Base-by-base conservation (phyloP, 2,329 filamentous ascomycete genomes). In the Colletotrichum higginsianum region DNA sequence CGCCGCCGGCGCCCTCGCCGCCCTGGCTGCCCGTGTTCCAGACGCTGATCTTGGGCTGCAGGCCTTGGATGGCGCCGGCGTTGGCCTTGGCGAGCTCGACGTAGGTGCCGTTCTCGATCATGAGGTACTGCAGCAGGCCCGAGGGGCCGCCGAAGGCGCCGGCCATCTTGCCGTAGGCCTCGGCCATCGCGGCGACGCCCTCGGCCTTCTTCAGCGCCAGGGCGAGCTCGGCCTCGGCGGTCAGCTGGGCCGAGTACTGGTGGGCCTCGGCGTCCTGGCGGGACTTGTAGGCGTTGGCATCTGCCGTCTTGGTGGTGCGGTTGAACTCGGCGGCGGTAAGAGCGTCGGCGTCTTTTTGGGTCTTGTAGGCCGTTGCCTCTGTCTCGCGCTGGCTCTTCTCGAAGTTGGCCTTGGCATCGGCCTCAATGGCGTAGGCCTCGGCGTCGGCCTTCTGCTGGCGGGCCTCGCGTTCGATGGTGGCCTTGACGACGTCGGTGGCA, bases 11-110 rank as follows among this genome's bases (percentile, higher is more conserved):
- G 16, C 79, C 82, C 18, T 79, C 78, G 13, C 82, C 83, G 3
- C 80, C 85, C 61, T 87, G 83, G 60, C 83, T 80, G 53, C 93
- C 93, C 11, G 94, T 97, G 79, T 94, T 96, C 94, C 94, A 97
- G 35, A 96, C 91, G 73, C 91, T 95, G 84, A 97, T 96, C 91
- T 97, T 97, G 75, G 94, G 94, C 80, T 95, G 89, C 75, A 97
- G 83, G 35, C 94, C 94, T 62, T 89, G 86, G 78, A 97, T 89
- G 42, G 93, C 94, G 42, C 86, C 80, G 57, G 92, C 94, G 76
- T 97, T 97, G 61, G 93, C 93, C 76, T 92, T 87, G 69, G 94
- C 94, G 61, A 97, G 88, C 76, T 91, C 88, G 78, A 93, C 89
- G 80, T 94, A 96, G 0, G 92, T 93, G 76, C 92, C 92, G 81